Evolutionary conservation across 1,284 basidiomycete species (phyloP), one percentile per base, ranked within the genome.

Genomic region (Coriolopsis trogii): DNA sequence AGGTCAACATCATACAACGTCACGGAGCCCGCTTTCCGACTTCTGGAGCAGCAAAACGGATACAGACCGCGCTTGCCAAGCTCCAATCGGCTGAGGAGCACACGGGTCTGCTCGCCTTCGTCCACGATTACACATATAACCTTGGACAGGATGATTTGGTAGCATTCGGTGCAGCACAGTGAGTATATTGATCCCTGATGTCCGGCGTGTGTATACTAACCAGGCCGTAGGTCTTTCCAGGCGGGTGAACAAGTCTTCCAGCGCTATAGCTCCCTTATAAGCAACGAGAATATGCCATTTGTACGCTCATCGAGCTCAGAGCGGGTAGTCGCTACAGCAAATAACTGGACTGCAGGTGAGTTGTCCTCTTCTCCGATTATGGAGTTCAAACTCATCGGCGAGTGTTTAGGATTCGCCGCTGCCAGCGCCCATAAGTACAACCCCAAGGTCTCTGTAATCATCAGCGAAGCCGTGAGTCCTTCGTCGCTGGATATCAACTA

Each of bases 11-110:
- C 41, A 70, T 95, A n/a, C 87, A 95, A 70, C 76, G 93, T 9
- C 93, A 95, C 62, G 90, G 91, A 1, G 85, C 89, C 1, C 79
- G 93, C 26, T 93, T 80, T 59, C 93, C 93, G 0, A 93, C 91
- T 0, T 61, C 67, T 0, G 72, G 72, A 6, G 77, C 84, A 0
- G 67, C 75, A 0, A 62, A 63, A 10, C 59, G 61, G 3, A 86
- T 92, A n/a, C 50, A 70, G 28, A 51, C 65, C 0, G 78, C 85
- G 0, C 58, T 90, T 6, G 56, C 61, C 8, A 88, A 86, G 59
- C 69, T 90, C 0, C 63, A 78, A 48, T 64, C 72, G 1, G 84
- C 73, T 3, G 55, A 62, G 5, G 43, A 66, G n/a, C 79, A 75
- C 64, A 70, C 70, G 0, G 73, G 84, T 49, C 64, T 76, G 0